Evolutionary conservation across 2,329 filamentous ascomycete species (phyloP).

Genomic region (Talaromyces sp.): DNA sequence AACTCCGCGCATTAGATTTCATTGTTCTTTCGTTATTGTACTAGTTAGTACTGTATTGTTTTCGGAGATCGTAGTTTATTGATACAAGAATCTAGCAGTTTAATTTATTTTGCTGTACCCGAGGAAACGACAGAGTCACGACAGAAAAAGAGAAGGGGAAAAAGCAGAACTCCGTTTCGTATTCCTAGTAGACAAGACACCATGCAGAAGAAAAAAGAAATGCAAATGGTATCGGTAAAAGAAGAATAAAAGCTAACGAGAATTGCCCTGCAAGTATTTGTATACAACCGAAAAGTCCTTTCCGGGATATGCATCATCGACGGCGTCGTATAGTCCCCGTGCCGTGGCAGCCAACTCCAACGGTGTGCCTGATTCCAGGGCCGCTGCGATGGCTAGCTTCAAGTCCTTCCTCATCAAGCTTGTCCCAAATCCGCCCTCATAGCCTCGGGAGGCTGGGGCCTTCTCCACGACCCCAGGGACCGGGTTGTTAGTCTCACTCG

Average conservation of each 20-base stretch:
- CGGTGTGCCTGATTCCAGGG: constrained; percentile 60
- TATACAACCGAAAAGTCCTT: constrained; percentile 81
- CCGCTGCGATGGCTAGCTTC: constrained; percentile 66
- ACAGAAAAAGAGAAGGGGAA: not conserved
- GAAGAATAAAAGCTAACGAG: constrained; percentile 21
- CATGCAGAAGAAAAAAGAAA: not conserved
- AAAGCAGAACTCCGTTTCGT: not conserved
- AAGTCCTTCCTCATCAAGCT: constrained; percentile 78
- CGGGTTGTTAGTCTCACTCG: constrained; percentile 91
- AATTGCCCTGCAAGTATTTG: constrained; percentile 52
- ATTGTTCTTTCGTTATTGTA: not conserved
- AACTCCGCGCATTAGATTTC: not conserved
- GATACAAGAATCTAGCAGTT: not conserved
- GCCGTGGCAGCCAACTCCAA: constrained; percentile 62
- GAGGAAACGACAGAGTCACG: not conserved
- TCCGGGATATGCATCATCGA: constrained; percentile 59
- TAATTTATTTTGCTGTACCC: not conserved
- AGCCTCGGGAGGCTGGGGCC: constrained; percentile 71
- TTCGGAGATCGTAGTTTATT: not conserved
- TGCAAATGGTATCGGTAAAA: not conserved
- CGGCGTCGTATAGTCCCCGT: constrained; percentile 61
- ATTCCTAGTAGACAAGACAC: not conserved
- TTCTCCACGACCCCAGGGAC: constrained; percentile 76
- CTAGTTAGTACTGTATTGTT: not conserved
- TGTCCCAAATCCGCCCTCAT: constrained; percentile 71